Percentiles rank a stretch among this genome's conserved stretches.
Conservation (phyloP, 1,284 basidiomycete species). For the Cyathus olla region DNA sequence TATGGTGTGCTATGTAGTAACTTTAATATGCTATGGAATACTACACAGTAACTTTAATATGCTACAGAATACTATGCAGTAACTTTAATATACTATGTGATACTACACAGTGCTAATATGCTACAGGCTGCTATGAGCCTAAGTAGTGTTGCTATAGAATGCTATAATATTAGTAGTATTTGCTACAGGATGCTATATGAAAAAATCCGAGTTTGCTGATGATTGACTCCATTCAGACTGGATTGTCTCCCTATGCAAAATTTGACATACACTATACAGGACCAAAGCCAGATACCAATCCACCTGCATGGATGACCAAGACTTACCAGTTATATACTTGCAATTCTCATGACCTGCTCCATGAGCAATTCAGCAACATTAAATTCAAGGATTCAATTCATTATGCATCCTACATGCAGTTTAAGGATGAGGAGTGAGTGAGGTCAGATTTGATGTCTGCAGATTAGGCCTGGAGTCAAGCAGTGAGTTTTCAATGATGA, state of each 20-base stretch:
- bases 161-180: too few species aligned
- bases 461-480: conserved; percentile 10
- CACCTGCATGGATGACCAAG: conserved; percentile 5
- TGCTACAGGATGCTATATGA: too few species aligned
- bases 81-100: too few species aligned
- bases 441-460: conserved; percentile 10
- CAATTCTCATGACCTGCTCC: conserved; percentile 4
- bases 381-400: conserved; percentile 1
- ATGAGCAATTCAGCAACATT: conserved; percentile 2
- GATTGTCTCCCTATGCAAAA: conserved; percentile 20
- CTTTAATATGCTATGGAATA: too few species aligned
- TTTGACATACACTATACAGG: neutral
- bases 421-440: conserved; percentile 1
- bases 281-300: neutral
- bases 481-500: conserved; percentile 3
- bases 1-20: too few species aligned
- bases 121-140: too few species aligned
- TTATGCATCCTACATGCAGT: conserved; percentile 5
- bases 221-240: conserved; percentile 36
- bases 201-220: too few species aligned
- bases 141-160: too few species aligned
- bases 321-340: conserved; percentile 2
- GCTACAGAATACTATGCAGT: too few species aligned
- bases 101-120: too few species aligned
- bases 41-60: too few species aligned